Evolutionary conservation across 1,284 basidiomycete genomes (phyloP), one percentile per base, ranked within the genome.

Genomic region (Pseudozyma pruni): DNA sequence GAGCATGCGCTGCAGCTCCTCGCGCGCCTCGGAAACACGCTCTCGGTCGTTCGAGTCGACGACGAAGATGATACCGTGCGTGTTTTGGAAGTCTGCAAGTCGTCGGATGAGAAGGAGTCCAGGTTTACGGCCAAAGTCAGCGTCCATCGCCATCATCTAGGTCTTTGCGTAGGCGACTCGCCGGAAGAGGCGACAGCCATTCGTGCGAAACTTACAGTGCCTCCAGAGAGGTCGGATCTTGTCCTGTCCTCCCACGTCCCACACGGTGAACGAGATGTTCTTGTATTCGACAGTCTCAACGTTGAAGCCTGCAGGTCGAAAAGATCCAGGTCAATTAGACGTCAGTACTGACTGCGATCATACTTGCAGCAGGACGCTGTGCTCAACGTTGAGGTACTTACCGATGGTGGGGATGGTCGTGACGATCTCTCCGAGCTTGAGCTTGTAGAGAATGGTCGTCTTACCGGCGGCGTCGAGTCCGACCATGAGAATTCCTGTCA

Each of bases 241-340:
- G 78, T 85, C 84, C 80, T 85, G 84, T 38, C 84, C 96, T 83
- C 96, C 96, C 58, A 99, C 96, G 84, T 99, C 96, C 96, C 96
- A 99, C 22, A 99, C 96, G 79, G 96, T 98, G 87, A 99, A 99
- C 83, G 95, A 96, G 82, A 99, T 94, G 80, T 99, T 98, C 88
- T 98, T 98, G 86, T 98, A 99, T 72, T 94, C 96, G 72, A 99
- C 96, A 11, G 96, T 99, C 86, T 98, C 95, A 78, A 98, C 95
- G 75, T 85, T 85, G 83, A 85, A 85, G 43, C 84, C 84, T 98
- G 60, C 23, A 40, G 43, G 42, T 20, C 14, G 40, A 31, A 11
- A 3, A 10, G 14, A 16, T 17, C 25, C 22, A n/a, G n/a, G n/a
- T n/a, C n/a, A n/a, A n/a, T n/a, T n/a, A n/a, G 23, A 16, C 8